Base-by-base conservation (phyloP, 2,329 filamentous ascomycete species). In the Chaetomiaceae sp. region DNA sequence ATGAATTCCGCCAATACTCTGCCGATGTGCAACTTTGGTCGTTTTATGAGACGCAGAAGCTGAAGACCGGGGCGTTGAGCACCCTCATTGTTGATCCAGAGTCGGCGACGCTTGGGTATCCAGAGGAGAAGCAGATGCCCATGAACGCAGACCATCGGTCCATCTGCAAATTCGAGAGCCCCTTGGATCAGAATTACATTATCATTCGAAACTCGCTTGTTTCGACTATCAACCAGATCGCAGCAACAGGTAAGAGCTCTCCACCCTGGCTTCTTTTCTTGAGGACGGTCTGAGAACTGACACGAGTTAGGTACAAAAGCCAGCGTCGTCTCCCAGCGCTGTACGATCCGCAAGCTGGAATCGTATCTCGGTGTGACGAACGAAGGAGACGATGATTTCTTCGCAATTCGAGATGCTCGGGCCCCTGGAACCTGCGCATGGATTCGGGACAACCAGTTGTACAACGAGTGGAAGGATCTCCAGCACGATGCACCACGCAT, bases 151-250 rank as follows among this genome's bases (percentile, higher is more conserved):
- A 67, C 45, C 68, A 70, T 49, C 58, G 63, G 3, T 59, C 54
- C 7, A 64, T 69, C 6, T 68, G 65, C 62, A 69, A 68, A 37
- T 69, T 66, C 40, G 53, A 62, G 4, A 50, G 51, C 1, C 49
- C 60, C 8, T 17, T 31, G 0, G 63, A 66, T 43, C 39, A 51
- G 15, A 68, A 66, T 50, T 69, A 67, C 34, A 42, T 58, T 3
- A 55, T 53, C 14, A 14, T 69, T 9, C 50, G 59, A 6, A 61
- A 66, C 27, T 59, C 64, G 8, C 55, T 66, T 20, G 55, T 49
- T 17, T 51, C 47, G 4, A 61, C 60, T 2, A 51, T 64, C 4
- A 47, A 50, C 15, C 39, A 43, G 14, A 53, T 56, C 20, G 23
- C 25, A 45, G 19, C 39, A 38, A 14, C 40, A 49, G 34, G 34